Evolutionary conservation across 129 eudicot genomes (phyloP).

Genomic region (Kitagawia praeruptora): DNA sequence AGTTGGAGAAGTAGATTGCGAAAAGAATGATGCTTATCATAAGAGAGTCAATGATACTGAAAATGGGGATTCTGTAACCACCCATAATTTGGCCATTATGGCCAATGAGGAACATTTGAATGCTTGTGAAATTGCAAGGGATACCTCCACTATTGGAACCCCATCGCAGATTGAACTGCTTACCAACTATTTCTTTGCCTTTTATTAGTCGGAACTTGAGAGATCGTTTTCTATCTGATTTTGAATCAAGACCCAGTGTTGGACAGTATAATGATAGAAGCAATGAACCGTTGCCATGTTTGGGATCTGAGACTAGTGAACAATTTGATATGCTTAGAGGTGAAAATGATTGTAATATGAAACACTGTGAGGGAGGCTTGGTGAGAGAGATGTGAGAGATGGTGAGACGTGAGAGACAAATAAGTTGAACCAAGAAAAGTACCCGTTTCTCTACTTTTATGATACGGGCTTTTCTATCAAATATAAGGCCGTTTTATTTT

Average conservation of each 20-base stretch:
- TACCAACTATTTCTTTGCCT: constrained; percentile 70
- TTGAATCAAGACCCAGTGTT: constrained; percentile 9
- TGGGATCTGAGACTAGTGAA: background rate
- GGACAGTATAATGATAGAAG: constrained; percentile 13
- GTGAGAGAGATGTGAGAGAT: too few relatives aligned
- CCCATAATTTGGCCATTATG: constrained; percentile 4
- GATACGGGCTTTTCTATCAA: too few relatives aligned
- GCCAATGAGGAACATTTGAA: background rate
- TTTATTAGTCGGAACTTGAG: constrained; percentile 71
- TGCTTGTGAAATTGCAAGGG: constrained; percentile 11
- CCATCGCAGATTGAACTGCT: constrained; percentile 32
- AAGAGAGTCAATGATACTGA: too few relatives aligned
- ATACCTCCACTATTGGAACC: constrained; percentile 20
- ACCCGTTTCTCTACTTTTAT: too few relatives aligned
- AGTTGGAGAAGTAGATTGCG: constrained; percentile 48
- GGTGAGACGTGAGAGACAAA: too few relatives aligned
- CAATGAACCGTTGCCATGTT: background rate
- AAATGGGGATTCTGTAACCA: too few relatives aligned
- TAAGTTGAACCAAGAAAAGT: too few relatives aligned
- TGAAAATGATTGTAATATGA: constrained; percentile 1
- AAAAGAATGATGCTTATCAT: constrained; percentile 17
- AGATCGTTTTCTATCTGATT: constrained; percentile 35
- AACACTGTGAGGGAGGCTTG: too few relatives aligned
- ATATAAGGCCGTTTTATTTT: too few relatives aligned
- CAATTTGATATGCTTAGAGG: constrained; percentile 12